Evolutionary conservation across 352 stramenopile genomes (phyloP).

Genomic region (Globisporangium cystogenes): DNA sequence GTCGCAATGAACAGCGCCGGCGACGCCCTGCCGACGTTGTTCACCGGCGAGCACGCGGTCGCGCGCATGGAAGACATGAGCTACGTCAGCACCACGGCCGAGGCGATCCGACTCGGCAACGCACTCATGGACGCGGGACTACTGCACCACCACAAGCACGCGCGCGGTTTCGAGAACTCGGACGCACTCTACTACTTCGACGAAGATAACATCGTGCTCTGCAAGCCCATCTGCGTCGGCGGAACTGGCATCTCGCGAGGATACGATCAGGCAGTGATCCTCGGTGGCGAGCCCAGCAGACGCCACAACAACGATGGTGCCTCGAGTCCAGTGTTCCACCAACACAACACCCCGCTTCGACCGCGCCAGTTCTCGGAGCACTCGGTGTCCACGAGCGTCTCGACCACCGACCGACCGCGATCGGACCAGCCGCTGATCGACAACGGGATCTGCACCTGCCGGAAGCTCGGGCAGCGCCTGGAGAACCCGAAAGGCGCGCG

Average conservation of each 20-base stretch:
- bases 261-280: not conserved
- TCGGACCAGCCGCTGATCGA: not conserved
- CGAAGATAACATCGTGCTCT: slow-evolving; percentile 19
- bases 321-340: not conserved
- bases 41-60: slow-evolving; percentile 19
- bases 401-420: slow-evolving; percentile 2
- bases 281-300: not conserved
- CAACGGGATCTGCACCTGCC: slow-evolving; percentile 14
- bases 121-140: slow-evolving; percentile 26
- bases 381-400: not conserved
- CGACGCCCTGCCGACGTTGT: slow-evolving; percentile 10
- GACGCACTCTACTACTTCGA: slow-evolving; percentile 25
- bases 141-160: slow-evolving; percentile 28
- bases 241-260: slow-evolving; percentile 4
- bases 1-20: slow-evolving; percentile 1
- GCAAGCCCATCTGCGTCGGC: slow-evolving; percentile 20
- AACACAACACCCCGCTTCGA: not conserved
- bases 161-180: slow-evolving; percentile 17
- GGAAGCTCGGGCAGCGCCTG: slow-evolving; percentile 23
- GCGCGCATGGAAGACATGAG: slow-evolving; percentile 11
- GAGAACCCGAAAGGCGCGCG: slow-evolving; percentile 17
- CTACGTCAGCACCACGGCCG: slow-evolving; percentile 9
- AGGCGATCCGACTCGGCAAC: slow-evolving; percentile 33
- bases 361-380: not conserved
- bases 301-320: not conserved